phyloP scores from a whole-genome alignment of 208 protist genomes.

The Leishmania tropica region DNA sequence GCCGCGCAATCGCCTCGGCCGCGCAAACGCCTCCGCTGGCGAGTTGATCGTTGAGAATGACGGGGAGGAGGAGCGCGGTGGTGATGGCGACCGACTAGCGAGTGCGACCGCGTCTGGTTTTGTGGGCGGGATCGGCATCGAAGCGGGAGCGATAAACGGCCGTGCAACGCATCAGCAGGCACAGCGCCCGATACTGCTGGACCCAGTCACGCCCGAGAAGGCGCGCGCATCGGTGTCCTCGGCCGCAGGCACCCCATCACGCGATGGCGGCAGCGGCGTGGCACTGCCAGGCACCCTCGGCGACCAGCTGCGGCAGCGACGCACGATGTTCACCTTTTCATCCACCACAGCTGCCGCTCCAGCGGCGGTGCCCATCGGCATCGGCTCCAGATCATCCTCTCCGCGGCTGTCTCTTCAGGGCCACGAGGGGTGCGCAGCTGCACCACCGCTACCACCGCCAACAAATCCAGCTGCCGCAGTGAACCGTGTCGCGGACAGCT shows the following conservation, averaged over 20 bases:
- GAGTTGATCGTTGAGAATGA: constrained; percentile 27
- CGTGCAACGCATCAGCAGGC: constrained; percentile 14
- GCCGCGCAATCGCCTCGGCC: constrained; percentile 46
- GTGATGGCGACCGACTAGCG: not conserved
- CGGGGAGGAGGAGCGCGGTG: constrained; percentile 13
- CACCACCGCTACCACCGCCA: not conserved
- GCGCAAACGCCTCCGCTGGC: constrained; percentile 19
- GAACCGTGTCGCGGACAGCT: not conserved
- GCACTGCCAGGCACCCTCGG: not conserved
- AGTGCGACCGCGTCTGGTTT: not conserved
- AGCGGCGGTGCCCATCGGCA: not conserved
- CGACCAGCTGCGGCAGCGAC: constrained; percentile 18
- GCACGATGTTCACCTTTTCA: constrained; percentile 44
- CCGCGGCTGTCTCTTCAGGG: constrained; percentile 11
- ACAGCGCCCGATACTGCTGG: constrained; percentile 23
- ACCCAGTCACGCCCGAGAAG: constrained; percentile 45
- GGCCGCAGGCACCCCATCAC: constrained; percentile 18
- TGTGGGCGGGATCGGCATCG: not conserved
- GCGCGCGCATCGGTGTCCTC: constrained; percentile 16
- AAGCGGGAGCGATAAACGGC: not conserved
- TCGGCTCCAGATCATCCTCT: not conserved
- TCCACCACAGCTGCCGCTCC: not conserved
- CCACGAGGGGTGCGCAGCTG: not conserved
- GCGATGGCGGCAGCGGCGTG: not conserved
- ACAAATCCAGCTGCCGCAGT: not conserved